Conservation (phyloP, 495 filamentous ascomycete species). For the Neurospora cerealis region DNA sequence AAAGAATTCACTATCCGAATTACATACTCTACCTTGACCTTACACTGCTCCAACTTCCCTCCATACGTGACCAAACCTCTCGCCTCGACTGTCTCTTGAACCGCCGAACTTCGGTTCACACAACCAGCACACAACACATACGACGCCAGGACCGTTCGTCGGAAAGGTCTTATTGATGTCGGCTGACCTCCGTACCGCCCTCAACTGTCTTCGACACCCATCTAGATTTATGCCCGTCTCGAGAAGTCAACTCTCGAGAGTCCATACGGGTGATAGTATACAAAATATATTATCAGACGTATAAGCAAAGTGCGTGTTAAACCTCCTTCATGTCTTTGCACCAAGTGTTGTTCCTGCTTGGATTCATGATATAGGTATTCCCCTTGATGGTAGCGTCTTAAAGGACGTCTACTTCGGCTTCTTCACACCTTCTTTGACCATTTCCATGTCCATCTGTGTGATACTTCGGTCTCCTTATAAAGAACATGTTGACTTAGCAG, state of each 20-base stretch:
- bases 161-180: slow-evolving; percentile 56
- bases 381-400: not conserved
- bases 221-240: slow-evolving; percentile 62
- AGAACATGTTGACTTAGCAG: not conserved
- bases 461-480: not conserved
- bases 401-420: not conserved
- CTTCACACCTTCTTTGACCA: not conserved
- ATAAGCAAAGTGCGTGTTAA: slow-evolving; percentile 23
- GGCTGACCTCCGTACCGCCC: slow-evolving; percentile 60
- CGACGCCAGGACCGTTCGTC: slow-evolving; percentile 11
- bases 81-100: not conserved
- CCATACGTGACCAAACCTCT: not conserved
- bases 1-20: not conserved
- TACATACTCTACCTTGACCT: not conserved
- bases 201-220: slow-evolving; percentile 59
- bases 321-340: not conserved
- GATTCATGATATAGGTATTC: not conserved
- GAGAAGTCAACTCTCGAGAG: slow-evolving; percentile 61
- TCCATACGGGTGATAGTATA: slow-evolving; percentile 59
- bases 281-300: slow-evolving; percentile 36
- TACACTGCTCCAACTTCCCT: not conserved
- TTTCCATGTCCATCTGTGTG: not conserved
- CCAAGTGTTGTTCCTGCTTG: not conserved
- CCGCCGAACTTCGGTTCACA: not conserved
- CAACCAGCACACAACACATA: not conserved